These are phyloP conservation scores for Heliamphora pulchella DNA, from an alignment of 179 eudicot genomes.

Conservation along the genomic window DNA sequence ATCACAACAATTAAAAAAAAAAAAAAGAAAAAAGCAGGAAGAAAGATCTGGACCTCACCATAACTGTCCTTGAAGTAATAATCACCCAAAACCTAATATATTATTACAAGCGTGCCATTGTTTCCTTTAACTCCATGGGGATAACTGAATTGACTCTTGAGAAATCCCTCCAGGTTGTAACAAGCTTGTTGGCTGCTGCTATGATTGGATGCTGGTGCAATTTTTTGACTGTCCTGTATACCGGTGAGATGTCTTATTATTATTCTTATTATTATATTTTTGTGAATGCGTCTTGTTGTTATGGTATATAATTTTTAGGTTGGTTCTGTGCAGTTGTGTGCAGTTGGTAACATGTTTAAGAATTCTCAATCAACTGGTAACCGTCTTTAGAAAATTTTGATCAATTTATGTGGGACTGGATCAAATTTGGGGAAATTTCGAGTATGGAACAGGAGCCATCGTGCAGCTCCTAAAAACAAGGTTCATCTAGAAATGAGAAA, in stretches of 20 bases:
- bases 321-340: not conserved
- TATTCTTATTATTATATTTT: not conserved
- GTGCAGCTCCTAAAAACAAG: no score
- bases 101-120: not conserved
- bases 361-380: not conserved
- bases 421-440: no score
- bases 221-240: constrained; percentile 69
- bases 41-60: no score
- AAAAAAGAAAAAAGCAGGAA: no score
- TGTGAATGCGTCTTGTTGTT: not conserved
- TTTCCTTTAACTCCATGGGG: not conserved
- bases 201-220: constrained; percentile 88
- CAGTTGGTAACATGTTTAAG: not conserved
- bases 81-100: not conserved
- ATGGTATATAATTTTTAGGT: not conserved
- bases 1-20: no score
- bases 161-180: constrained; percentile 35
- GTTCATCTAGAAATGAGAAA: no score
- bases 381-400: no score
- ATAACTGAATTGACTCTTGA: constrained; percentile 6
- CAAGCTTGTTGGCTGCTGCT: constrained; percentile 67
- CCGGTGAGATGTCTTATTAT: constrained; percentile 45
- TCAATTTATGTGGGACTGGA: no score
- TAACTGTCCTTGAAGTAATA: no score
- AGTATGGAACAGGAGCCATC: no score